Conservation (phyloP, 805 yeast genomes). For the Ogataea wickerhamii region DNA sequence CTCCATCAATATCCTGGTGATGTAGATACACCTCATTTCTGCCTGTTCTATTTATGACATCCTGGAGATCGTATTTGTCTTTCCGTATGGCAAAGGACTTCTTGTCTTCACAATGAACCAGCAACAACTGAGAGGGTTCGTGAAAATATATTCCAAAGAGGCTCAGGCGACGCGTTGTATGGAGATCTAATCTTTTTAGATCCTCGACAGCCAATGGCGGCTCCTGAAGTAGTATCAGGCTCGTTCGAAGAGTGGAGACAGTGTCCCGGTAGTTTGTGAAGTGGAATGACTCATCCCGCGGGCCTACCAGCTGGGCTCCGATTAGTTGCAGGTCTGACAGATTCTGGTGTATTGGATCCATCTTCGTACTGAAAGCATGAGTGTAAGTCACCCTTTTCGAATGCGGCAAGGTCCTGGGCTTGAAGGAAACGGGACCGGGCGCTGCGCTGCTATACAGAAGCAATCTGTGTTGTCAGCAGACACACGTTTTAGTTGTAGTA, state of each 20-base stretch:
- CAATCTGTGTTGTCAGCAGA: no score
- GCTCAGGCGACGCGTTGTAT: conserved; percentile 22
- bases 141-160: conserved; percentile 29
- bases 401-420: no score
- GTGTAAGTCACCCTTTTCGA: no score
- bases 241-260: conserved; percentile 12
- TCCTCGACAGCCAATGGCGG: conserved; percentile 10
- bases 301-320: conserved; percentile 25
- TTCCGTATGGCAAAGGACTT: conserved; percentile 25
- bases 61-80: conserved; percentile 24
- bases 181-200: conserved; percentile 5
- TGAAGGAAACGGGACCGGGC: no score
- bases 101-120: conserved; percentile 21
- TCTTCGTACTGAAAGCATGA: no score
- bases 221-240: conserved; percentile 12
- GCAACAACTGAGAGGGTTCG: conserved; percentile 15
- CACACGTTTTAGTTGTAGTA: no score
- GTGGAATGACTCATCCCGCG: conserved; percentile 19
- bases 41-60: conserved; percentile 24
- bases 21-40: conserved; percentile 12
- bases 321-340: neutral
- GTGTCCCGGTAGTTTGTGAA: conserved; percentile 21
- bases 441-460: no score
- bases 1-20: conserved; percentile 2
- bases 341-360: no score